Conservation (phyloP, 2,329 filamentous ascomycete genomes). For the Claviceps quebecensis region DNA sequence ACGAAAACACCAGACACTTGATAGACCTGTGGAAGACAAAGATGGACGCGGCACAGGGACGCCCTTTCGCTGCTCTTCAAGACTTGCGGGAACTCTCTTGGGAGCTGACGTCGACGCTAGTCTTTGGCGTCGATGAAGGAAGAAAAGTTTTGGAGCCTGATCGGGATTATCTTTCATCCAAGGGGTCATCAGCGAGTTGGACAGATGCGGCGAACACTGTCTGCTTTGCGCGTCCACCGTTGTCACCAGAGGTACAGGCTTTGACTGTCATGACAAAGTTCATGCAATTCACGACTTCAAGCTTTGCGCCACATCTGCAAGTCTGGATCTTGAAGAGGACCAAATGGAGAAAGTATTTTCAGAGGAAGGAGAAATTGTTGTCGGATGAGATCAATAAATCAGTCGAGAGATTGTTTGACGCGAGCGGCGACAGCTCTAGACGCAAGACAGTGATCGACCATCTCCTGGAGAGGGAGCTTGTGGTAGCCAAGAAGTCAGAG, state of each 20-base stretch:
- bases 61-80: slow-evolving; percentile 15
- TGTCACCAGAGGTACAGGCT: neutral
- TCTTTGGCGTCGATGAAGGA: neutral
- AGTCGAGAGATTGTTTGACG: neutral
- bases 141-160: neutral
- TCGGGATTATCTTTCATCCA: neutral
- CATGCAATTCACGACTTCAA: neutral
- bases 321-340: slow-evolving; percentile 13
- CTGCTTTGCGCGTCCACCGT: neutral
- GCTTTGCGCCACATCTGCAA: slow-evolving; percentile 9
- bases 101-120: slow-evolving; percentile 14
- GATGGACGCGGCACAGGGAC: slow-evolving; percentile 9
- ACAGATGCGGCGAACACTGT: neutral
- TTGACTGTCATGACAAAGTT: neutral
- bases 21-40: slow-evolving; percentile 20
- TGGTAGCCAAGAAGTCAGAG: slow-evolving; percentile 16
- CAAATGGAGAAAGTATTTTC: slow-evolving; percentile 2
- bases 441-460: neutral
- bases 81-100: slow-evolving; percentile 18
- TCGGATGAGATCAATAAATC: slow-evolving; percentile 4
- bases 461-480: neutral
- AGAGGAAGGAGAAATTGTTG: slow-evolving; percentile 4
- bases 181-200: neutral
- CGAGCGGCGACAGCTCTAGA: neutral
- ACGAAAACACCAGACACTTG: slow-evolving; percentile 15